Base-by-base conservation (phyloP, 2,329 filamentous ascomycete genomes). In the Mycosphaerella sp. region DNA sequence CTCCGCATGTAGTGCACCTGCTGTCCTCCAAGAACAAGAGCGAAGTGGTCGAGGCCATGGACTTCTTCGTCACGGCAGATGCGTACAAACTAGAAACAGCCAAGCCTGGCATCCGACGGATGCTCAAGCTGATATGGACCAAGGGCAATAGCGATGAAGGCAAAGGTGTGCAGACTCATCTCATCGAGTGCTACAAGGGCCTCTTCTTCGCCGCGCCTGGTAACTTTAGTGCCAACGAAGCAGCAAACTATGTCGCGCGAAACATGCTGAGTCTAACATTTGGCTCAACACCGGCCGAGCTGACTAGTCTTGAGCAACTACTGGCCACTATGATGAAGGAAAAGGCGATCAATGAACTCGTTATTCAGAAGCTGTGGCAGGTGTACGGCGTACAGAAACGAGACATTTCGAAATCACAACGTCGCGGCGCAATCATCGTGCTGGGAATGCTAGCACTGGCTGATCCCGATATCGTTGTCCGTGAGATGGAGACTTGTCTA, bases 181-280 rank as follows among this genome's bases (percentile, higher is more conserved):
- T 98, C 31, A 95, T 98, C 61, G 93, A 98, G 63, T 95, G 89
- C 70, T 98, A 98, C 76, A 93, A 87, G 68, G 84, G 89, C 17
- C 81, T 98, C 0, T 98, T 97, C 73, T 98, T 98, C 65, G 89
- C 95, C 67, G 91, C 95, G 0, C 93, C 93, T 0, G 89, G 90
- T 56, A 84, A 84, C 4, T 96, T 95, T 73, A 89, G 80, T 55
- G 76, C 84, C 31, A 96, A 96, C 62, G 91, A 96, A 67, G 85
- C 91, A 2, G 91, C 93, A 45, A 96, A 95, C 70, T 98, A 95
- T 68, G 86, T 98, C 66, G 92, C 92, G 26, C 84, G 91, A 58
- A 98, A 97, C 72, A 98, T 98, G 92, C 97, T 97, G 72, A 96
- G 91, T 77, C 75, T 98, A 66, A 98, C 93, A 0, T 97, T 95